Evolutionary conservation across 108 stramenopile genomes (phyloP).

Genomic region (Cyclotella atomus): DNA sequence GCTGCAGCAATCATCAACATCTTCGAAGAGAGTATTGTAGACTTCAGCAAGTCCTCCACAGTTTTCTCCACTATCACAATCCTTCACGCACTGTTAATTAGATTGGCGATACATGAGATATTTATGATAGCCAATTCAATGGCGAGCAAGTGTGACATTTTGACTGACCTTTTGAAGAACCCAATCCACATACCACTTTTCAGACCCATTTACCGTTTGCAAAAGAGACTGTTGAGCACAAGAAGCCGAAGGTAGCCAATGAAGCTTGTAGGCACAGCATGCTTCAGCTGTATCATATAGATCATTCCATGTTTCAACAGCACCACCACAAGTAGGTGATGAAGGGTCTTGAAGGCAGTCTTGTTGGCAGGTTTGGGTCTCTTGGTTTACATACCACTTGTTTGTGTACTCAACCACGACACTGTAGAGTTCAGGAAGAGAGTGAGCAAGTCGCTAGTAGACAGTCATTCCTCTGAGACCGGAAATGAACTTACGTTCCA

Average conservation of each 20-base stretch:
- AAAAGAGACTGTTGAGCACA: neutral
- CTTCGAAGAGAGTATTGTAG: neutral
- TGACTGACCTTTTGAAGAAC: neutral
- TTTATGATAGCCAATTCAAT: too few relatives aligned
- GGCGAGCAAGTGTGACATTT: neutral
- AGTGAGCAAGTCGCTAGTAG: neutral
- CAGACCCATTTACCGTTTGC: neutral
- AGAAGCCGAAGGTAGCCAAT: constrained; percentile 1
- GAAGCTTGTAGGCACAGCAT: constrained; percentile 4
- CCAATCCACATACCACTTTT: constrained; percentile 7
- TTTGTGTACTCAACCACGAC: neutral
- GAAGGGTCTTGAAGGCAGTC: constrained; percentile 2
- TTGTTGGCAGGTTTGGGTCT: neutral
- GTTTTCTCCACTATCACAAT: constrained; percentile 1
- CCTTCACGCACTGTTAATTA: neutral
- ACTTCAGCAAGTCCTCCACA: neutral
- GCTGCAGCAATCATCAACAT: constrained; percentile 1
- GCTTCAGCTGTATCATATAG: neutral
- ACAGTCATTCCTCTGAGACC: neutral
- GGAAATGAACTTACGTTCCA: constrained; percentile 1
- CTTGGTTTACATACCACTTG: constrained; percentile 10
- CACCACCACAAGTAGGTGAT: neutral
- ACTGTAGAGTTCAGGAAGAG: neutral
- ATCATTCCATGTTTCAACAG: neutral
- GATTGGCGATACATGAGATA: neutral